Evolutionary conservation across 2,329 filamentous ascomycete genomes (phyloP).

Genomic region (Pseudogymnoascus sp.): DNA sequence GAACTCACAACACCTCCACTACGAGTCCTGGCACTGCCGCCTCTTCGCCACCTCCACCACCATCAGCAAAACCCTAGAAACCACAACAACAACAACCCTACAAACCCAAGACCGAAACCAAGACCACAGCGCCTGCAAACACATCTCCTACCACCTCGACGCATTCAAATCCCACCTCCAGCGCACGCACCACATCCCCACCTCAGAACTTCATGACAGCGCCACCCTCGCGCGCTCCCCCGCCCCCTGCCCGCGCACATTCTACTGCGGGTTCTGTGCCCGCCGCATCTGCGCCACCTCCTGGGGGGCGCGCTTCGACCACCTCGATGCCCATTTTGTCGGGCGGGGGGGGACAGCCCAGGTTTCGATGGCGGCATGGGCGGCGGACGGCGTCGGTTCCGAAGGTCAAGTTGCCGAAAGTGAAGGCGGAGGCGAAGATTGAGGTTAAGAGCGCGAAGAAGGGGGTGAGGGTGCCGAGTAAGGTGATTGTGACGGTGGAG

Average conservation of each 20-base stretch:
- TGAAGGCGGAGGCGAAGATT: not conserved
- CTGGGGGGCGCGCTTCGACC: conserved; percentile 57
- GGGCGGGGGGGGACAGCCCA: conserved; percentile 33
- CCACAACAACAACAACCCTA: conserved; percentile 10
- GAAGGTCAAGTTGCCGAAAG: not conserved
- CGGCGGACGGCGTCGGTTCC: not conserved
- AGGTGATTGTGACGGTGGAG: not conserved
- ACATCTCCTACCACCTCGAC: conserved; percentile 50
- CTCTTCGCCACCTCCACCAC: conserved; percentile 12
- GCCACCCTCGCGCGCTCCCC: not conserved
- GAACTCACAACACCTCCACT: conserved; percentile 65
- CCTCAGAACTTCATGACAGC: not conserved
- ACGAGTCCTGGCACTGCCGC: conserved; percentile 65
- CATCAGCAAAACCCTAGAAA: not conserved
- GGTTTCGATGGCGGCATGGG: not conserved
- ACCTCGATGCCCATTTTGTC: conserved; percentile 68
- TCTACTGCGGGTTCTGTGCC: conserved; percentile 84
- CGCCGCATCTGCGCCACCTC: conserved; percentile 44
- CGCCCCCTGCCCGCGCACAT: conserved; percentile 53
- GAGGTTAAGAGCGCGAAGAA: not conserved
- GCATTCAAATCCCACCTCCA: conserved; percentile 56
- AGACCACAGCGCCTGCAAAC: conserved; percentile 41
- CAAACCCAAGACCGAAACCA: conserved; percentile 7
- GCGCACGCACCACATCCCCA: conserved; percentile 26
- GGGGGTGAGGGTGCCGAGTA: not conserved